Percentiles rank a stretch among this genome's conserved stretches.
phyloP scores from a whole-genome alignment of 768 basidiomycete species.

The Leccinum imitatum region DNA sequence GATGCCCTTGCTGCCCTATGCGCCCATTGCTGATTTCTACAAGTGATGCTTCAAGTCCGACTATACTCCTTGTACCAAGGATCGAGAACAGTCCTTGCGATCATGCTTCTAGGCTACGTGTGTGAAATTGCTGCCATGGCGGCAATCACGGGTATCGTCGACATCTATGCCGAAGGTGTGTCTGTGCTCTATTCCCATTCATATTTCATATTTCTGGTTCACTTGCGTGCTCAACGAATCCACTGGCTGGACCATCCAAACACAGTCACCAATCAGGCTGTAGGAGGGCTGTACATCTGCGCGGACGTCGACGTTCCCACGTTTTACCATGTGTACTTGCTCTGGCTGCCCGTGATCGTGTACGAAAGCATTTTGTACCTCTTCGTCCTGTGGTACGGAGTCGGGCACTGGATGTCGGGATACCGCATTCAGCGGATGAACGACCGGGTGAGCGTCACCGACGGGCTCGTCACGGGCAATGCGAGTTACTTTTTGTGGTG shows the following conservation, averaged over 20 bases:
- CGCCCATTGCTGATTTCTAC: background rate
- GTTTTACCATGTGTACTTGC: conserved; percentile 6
- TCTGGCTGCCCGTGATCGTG: conserved; percentile 11
- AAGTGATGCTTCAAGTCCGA: conserved; percentile 19
- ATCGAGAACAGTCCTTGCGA: conserved; percentile 5
- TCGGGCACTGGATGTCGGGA: background rate
- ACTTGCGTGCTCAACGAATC: background rate
- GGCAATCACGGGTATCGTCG: background rate
- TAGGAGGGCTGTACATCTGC: conserved; percentile 8
- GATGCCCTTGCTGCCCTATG: background rate
- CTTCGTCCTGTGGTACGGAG: conserved; percentile 7
- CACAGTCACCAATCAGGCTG: background rate
- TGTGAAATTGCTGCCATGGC: conserved; percentile 11
- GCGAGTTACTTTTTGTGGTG: conserved; percentile 6
- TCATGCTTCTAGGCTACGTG: conserved; percentile 15
- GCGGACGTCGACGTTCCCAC: background rate
- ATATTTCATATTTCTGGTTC: background rate
- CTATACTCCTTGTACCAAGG: conserved; percentile 12
- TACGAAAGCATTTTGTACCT: conserved; percentile 9
- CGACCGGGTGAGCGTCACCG: background rate
- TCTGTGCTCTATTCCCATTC: background rate
- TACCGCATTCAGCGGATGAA: background rate
- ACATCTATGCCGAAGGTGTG: background rate
- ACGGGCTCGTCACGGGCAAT: background rate
- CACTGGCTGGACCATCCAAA: background rate